Base-by-base conservation (phyloP, 2,329 filamentous ascomycete species). In the Colletotrichum gigasporum region DNA sequence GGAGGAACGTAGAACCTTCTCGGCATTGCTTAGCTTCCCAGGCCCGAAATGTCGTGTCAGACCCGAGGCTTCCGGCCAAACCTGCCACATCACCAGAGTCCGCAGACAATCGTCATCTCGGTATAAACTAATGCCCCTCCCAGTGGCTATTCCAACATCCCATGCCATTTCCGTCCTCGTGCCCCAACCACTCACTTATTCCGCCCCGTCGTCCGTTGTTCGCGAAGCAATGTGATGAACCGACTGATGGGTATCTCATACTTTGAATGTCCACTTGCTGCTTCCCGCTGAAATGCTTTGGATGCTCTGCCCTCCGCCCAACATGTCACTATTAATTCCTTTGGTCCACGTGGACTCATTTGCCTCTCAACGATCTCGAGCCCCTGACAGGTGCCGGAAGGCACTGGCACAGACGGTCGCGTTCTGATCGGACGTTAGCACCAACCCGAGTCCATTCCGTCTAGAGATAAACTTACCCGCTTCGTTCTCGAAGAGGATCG, bases 401-500 rank as follows among this genome's bases (percentile, higher is more conserved):
- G 57, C 82, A 82, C 60, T 80, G 73, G 53, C 78, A 77, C 45
- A 89, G 76, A 30, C 79, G 80, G 64, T 88, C 85, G 69, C 86
- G 84, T 70, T 88, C 86, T 88, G 66, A 53, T 55, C 18, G 35
- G 26, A 30, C 11, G 35, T 52, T 47, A 32, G 20, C 18, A 54
- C 28, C 11, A 51, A 55, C 11, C 60, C 39, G 16, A 52, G 16
- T 24, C 42, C 11, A 45, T 12, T 44, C 57, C 7, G 59, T n/a
- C 37, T 35, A n/a, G 9, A 32, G 35, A n/a, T 22, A 51, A 35
- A 83, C 90, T 82, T 78, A 94, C 91, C 91, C 72, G 85, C 82
- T 74, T 93, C 91, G 45, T 84, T 90, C 68, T 97, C 93, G 81
- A 97, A 97, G 65, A 90, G 78, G 71, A 97, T 90, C 10, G 90